Evolutionary conservation across 176 grass and related monocot genomes (phyloP).

Genomic region (Musa beccarii): DNA sequence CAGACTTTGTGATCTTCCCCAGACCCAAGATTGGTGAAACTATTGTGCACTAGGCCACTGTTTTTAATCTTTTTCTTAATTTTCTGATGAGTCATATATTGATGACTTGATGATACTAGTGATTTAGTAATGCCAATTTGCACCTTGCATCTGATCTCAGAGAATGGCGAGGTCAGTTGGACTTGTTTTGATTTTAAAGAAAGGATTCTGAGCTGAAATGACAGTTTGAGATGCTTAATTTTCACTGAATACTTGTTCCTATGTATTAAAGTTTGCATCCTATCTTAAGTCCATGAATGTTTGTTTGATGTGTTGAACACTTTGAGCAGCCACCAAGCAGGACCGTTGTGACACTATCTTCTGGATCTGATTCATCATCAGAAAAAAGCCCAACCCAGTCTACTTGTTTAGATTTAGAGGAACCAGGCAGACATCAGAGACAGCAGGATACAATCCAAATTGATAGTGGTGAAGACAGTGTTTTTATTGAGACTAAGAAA

Average conservation of each 20-base stretch:
- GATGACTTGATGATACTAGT: too few relatives aligned
- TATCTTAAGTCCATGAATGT: not conserved
- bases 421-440: constrained; percentile 17
- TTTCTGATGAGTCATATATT: too few relatives aligned
- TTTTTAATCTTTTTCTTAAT: too few relatives aligned
- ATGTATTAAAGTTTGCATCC: not conserved
- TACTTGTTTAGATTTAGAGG: constrained; percentile 13
- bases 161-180: too few relatives aligned
- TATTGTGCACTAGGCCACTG: too few relatives aligned
- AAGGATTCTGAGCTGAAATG: too few relatives aligned
- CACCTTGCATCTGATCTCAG: too few relatives aligned
- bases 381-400: constrained; percentile 38
- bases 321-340: constrained; percentile 44
- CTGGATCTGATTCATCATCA: constrained; percentile 48
- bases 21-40: too few relatives aligned
- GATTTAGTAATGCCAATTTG: too few relatives aligned
- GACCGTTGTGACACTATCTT: constrained; percentile 46
- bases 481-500: constrained; percentile 23
- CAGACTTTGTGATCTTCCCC: too few relatives aligned
- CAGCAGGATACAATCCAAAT: constrained; percentile 18
- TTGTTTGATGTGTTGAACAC: not conserved
- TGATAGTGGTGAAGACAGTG: constrained; percentile 31
- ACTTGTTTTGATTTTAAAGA: too few relatives aligned
- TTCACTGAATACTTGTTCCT: not conserved
- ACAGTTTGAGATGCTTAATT: too few relatives aligned